Evolutionary conservation across 129 eudicot genomes (phyloP), one percentile per base, ranked within the genome.

Genomic region (Deinandra increscens): DNA sequence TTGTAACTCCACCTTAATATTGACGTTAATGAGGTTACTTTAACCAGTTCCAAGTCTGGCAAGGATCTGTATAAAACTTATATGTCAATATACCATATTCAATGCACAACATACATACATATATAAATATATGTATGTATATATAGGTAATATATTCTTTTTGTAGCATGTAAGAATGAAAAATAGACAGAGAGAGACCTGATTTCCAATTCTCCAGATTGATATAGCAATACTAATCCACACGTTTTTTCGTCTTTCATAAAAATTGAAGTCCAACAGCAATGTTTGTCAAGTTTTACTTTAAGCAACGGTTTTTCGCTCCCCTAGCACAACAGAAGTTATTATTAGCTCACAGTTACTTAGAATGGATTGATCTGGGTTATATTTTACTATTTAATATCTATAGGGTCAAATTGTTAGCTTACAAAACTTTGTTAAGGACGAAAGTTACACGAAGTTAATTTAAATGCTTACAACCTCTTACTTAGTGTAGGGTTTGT

Each of bases 151-250:
- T 0, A 54, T 18, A 1, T 60, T 39, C 39, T 22, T 54, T 55
- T 70, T 70, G 70, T 9, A 58, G 64, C 37, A 7, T 60, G 66
- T 15, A 71, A 55, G 44, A 77, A 56, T 10, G 71, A 71, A 44
- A 43, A 17, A 44, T 12, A 71, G 2, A 70, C 31, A 41, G 66
- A 66, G 66, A 72, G 58, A 75, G 26, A 92, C 98, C 98, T 84
- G 82, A 92, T 73, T 77, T 92, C 98, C n/a, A 92, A 38, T 17
- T 61, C 89, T 67, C 98, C 98, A 31, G 98, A 82, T 43, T 86
- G 82, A 64, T 82, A 92, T 55, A 84, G 86, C 69, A 87, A 78
- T 18, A 75, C 78, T 26, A 92, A 73, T 64, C 90, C 98, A 54
- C 74, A 72, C 60, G 79, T 67, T 53, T 34, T 83, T 49, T 67